These are phyloP conservation scores for Aspergillus tamarii DNA, from an alignment of 2,329 filamentous ascomycete species.

Conservation along the genomic window DNA sequence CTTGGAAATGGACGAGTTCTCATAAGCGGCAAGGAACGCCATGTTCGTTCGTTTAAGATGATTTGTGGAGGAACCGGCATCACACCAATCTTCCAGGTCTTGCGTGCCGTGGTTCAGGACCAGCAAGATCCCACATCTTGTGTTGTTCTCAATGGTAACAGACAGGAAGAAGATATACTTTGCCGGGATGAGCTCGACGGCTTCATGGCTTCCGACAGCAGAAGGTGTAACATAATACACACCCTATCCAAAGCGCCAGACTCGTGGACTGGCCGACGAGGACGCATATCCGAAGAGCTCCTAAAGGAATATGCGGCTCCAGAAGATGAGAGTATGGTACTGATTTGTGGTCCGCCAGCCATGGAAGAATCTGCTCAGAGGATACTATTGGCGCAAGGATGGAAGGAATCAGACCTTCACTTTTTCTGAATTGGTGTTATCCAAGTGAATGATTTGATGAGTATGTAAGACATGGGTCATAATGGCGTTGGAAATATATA, in stretches of 20 bases:
- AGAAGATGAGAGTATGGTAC: constrained; percentile 62
- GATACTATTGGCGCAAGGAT: constrained; percentile 65
- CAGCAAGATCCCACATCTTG: constrained; percentile 67
- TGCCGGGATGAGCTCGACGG: constrained; percentile 72
- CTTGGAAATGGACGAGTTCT: constrained; percentile 66
- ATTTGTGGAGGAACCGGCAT: constrained; percentile 87
- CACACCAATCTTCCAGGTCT: constrained; percentile 86
- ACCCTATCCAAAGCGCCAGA: constrained; percentile 67
- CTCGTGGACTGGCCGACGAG: constrained; percentile 69
- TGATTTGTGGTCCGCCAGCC: constrained; percentile 78
- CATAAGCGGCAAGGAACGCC: constrained; percentile 60
- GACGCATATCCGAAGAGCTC: constrained; percentile 67
- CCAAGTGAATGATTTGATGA: not conserved
- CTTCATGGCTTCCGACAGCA: constrained; percentile 56
- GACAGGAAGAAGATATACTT: constrained; percentile 78
- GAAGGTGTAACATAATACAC: constrained; percentile 67
- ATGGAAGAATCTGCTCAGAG: constrained; percentile 70
- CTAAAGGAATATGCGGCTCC: constrained; percentile 59
- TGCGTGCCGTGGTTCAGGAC: constrained; percentile 73
- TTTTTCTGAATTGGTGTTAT: constrained; percentile 64
- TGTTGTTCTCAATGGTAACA: constrained; percentile 77
- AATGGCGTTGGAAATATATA: not conserved
- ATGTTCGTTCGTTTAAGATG: constrained; percentile 75
- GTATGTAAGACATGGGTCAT: not conserved
- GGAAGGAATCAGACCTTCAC: constrained; percentile 71